These are phyloP conservation scores for Zizania palustris DNA, from an alignment of 202 grass and related monocot species.

Conservation along the genomic window DNA sequence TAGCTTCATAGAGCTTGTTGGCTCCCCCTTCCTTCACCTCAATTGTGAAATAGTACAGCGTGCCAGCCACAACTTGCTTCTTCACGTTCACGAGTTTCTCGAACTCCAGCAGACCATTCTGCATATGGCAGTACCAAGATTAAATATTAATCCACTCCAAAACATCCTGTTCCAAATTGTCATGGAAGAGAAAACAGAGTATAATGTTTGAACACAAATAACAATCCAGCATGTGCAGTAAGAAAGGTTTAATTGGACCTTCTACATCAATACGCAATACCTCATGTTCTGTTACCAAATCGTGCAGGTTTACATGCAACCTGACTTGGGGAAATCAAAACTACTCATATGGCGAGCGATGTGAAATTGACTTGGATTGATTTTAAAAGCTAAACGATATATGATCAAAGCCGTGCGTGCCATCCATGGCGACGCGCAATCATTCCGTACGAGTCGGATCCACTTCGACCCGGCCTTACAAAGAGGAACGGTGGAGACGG, in stretches of 20 bases:
- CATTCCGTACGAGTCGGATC: not conserved
- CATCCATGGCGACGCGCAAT: not conserved
- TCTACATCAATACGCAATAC: not conserved
- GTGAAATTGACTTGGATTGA: not conserved
- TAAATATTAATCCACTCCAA: not conserved
- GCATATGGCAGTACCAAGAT: not conserved
- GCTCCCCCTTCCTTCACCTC: constrained; percentile 48
- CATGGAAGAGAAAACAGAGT: not conserved
- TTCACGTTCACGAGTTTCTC: constrained; percentile 63
- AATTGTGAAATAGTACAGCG: constrained; percentile 61
- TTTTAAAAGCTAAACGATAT: not conserved
- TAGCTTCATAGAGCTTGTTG: constrained; percentile 77
- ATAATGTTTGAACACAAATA: not conserved
- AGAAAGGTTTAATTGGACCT: not conserved
- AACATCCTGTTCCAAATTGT: not conserved
- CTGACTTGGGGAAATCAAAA: not conserved
- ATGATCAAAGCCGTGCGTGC: not conserved
- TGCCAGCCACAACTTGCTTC: constrained; percentile 65
- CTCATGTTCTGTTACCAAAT: not conserved
- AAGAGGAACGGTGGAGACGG: not conserved
- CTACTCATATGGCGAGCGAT: not conserved
- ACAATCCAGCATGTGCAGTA: not conserved
- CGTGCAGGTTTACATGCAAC: not conserved
- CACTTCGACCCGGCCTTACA: not conserved
- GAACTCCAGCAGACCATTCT: constrained; percentile 59